Conservation (phyloP, 2,329 filamentous ascomycete genomes). For the Graphiopsis chlorocephala region DNA sequence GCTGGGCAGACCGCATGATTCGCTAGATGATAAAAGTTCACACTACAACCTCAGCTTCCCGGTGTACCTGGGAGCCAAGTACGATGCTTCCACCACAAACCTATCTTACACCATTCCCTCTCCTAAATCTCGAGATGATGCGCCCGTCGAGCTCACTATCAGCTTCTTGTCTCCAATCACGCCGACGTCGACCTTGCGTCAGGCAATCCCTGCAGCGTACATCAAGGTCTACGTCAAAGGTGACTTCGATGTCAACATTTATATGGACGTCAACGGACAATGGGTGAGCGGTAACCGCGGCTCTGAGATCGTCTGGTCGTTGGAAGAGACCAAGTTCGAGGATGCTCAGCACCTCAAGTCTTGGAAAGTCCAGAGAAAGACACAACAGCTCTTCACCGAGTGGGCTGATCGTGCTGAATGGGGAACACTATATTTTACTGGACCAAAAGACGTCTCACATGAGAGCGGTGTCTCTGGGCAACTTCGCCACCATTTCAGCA, state of each 20-base stretch:
- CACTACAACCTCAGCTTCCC: slow-evolving; percentile 58
- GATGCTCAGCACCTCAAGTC: slow-evolving; percentile 54
- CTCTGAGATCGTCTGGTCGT: slow-evolving; percentile 67
- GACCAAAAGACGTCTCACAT: slow-evolving; percentile 63
- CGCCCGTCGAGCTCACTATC: slow-evolving; percentile 54
- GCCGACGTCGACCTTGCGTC: slow-evolving; percentile 73
- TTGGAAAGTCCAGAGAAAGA: slow-evolving; percentile 60
- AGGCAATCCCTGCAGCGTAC: slow-evolving; percentile 80
- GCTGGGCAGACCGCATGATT: slow-evolving; percentile 65
- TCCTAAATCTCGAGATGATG: slow-evolving; percentile 33
- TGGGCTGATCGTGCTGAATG: slow-evolving; percentile 74
- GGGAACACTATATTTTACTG: slow-evolving; percentile 77
- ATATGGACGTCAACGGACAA: slow-evolving; percentile 54
- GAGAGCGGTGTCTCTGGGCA: slow-evolving; percentile 67
- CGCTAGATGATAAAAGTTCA: slow-evolving; percentile 48
- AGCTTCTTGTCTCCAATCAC: slow-evolving; percentile 77
- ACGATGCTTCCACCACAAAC: slow-evolving; percentile 69
- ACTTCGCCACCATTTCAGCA: slow-evolving; percentile 68
- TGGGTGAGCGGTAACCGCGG: slow-evolving; percentile 77
- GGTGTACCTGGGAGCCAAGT: slow-evolving; percentile 58
- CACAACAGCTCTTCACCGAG: slow-evolving; percentile 72
- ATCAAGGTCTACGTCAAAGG: slow-evolving; percentile 69
- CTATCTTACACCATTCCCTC: slow-evolving; percentile 61
- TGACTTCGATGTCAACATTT: slow-evolving; percentile 51
- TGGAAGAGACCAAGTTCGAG: slow-evolving; percentile 45